phyloP scores from a whole-genome alignment of 1,139 yeast genomes.

The Sugiyamaella xylanicola region DNA sequence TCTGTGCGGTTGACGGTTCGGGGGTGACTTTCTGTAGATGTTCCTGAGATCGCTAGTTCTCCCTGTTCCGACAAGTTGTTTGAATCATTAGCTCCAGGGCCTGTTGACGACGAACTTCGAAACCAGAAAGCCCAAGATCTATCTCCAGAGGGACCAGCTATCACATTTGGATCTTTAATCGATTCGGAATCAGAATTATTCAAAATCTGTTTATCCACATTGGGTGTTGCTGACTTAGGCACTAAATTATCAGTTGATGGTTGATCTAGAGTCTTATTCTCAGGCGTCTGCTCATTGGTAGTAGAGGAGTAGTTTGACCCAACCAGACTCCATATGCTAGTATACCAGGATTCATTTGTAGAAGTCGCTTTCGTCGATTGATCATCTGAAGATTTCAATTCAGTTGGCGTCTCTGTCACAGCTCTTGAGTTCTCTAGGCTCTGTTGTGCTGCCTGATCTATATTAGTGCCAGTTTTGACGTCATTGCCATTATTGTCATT shows the following conservation, averaged over 20 bases:
- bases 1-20: conserved; percentile 30
- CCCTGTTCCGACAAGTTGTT: conserved; percentile 32
- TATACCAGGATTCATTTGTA: conserved; percentile 16
- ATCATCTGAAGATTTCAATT: neutral
- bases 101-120: conserved; percentile 14
- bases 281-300: neutral
- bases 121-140: conserved; percentile 44
- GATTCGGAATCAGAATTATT: conserved; percentile 14
- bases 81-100: neutral
- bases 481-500: neutral
- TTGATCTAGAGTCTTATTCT: neutral
- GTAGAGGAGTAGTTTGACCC: conserved; percentile 3
- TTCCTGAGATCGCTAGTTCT: conserved; percentile 46
- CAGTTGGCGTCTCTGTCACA: neutral
- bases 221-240: conserved; percentile 8
- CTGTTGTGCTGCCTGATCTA: no score
- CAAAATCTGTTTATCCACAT: neutral
- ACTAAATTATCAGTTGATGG: neutral
- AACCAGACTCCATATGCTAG: conserved; percentile 6
- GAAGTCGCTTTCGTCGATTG: neutral
- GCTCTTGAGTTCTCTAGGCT: neutral
- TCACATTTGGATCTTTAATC: conserved; percentile 13
- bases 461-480: no score
- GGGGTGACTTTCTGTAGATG: conserved; percentile 42
- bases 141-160: conserved; percentile 20